Percentiles rank a stretch among this genome's conserved stretches.
These are phyloP conservation scores for Auricularia cornea DNA, from an alignment of 768 basidiomycete genomes.

Conservation along the genomic window DNA sequence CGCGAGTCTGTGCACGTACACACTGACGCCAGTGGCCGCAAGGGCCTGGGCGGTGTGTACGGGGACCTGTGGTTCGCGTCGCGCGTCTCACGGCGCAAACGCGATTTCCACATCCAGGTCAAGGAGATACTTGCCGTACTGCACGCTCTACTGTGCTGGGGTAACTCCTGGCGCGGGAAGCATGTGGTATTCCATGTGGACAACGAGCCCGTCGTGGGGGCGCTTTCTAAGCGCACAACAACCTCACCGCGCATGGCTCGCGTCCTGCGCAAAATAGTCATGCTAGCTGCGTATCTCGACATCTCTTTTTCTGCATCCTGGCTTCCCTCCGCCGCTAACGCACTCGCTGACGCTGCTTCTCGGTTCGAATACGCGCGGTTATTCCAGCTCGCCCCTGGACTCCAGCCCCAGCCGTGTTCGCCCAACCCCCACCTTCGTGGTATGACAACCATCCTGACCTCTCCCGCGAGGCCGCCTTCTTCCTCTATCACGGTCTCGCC, in stretches of 20 bases:
- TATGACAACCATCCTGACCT: constrained; percentile 10
- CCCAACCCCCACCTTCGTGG: constrained; percentile 11
- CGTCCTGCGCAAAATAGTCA: neutral
- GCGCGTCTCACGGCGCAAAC: constrained; percentile 16
- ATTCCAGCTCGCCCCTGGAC: constrained; percentile 19
- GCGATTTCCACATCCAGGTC: constrained; percentile 6
- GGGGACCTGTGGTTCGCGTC: constrained; percentile 21
- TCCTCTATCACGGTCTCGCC: constrained; percentile 21
- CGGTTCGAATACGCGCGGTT: constrained; percentile 16
- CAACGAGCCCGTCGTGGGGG: no score
- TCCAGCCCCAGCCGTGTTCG: constrained; percentile 15
- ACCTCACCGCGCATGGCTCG: neutral
- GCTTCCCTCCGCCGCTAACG: constrained; percentile 11
- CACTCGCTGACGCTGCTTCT: constrained; percentile 13
- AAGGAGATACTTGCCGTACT: no score
- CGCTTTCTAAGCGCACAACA: no score
- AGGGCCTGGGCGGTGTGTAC: constrained; percentile 15
- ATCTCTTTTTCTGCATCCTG: constrained; percentile 11
- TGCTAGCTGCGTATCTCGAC: constrained; percentile 9
- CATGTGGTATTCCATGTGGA: no score
- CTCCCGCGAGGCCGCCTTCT: constrained; percentile 13
- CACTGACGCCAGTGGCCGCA: constrained; percentile 21
- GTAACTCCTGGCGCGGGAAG: no score
- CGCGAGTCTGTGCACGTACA: constrained; percentile 12
- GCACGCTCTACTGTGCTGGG: no score